Conservation (phyloP, 345 rosid species). For the Theobroma cacao region DNA sequence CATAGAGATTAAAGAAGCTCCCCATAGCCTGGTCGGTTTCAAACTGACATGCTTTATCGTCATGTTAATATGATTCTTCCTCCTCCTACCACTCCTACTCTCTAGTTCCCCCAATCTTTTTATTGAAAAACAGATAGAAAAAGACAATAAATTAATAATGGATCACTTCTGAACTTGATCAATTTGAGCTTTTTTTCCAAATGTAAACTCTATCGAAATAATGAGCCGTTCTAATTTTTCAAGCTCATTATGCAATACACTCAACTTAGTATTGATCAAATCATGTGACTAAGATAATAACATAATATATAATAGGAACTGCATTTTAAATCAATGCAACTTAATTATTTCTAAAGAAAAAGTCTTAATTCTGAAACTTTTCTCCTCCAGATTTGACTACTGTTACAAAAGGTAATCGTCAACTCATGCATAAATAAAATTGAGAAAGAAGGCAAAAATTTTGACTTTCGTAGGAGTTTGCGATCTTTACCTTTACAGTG, state of each 20-base stretch:
- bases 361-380: too few species aligned
- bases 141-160: too few species aligned
- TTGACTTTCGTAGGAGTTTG: too few species aligned
- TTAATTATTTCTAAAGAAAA: too few species aligned
- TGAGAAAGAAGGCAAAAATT: too few species aligned
- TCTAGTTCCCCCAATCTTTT: neutral
- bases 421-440: too few species aligned
- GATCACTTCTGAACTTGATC: too few species aligned
- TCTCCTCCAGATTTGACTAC: too few species aligned
- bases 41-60: neutral
- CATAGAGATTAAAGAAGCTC: neutral
- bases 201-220: neutral
- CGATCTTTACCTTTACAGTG: too few species aligned
- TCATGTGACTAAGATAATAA: neutral
- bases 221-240: neutral
- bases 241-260: neutral
- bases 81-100: neutral
- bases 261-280: neutral
- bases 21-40: conserved; percentile 14
- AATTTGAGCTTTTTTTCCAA: too few species aligned
- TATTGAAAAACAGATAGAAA: neutral
- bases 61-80: neutral
- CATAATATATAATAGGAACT: neutral
- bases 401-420: too few species aligned
- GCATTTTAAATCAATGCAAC: too few species aligned